Conservation (phyloP, 2,329 filamentous ascomycete genomes). For the Didymella exigua region DNA sequence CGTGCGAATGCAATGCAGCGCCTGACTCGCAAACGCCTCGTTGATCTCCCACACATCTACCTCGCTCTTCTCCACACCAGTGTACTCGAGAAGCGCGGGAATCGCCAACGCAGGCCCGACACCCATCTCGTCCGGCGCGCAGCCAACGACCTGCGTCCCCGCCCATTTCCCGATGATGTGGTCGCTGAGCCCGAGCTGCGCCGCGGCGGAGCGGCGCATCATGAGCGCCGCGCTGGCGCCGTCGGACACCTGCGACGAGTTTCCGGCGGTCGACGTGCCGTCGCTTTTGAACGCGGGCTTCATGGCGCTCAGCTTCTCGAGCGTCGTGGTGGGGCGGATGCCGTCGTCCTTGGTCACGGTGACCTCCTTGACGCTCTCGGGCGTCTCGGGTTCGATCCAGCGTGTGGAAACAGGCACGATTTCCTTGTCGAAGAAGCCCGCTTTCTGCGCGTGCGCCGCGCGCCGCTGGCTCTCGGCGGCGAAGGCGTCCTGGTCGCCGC, state of each 20-base stretch:
- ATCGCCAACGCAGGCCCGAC: conserved; percentile 86
- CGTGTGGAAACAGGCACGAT: conserved; percentile 79
- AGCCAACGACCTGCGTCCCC: conserved; percentile 75
- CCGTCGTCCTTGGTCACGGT: conserved; percentile 82
- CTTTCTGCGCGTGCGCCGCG: conserved; percentile 71
- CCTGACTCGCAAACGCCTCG: conserved; percentile 73
- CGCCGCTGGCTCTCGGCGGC: conserved; percentile 75
- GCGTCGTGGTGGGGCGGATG: conserved; percentile 69
- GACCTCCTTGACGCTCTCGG: conserved; percentile 59
- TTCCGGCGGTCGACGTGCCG: conserved; percentile 83
- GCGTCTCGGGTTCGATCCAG: conserved; percentile 66
- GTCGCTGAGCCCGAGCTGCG: conserved; percentile 69
- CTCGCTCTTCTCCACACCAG: conserved; percentile 70
- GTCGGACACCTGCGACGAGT: conserved; percentile 83
- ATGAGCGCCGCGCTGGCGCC: conserved; percentile 83
- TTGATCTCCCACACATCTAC: conserved; percentile 93
- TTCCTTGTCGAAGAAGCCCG: conserved; percentile 75
- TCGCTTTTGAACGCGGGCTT: conserved; percentile 83
- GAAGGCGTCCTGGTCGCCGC: conserved; percentile 82
- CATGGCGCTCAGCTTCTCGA: conserved; percentile 75
- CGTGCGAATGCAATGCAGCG: conserved; percentile 72
- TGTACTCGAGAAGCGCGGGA: conserved; percentile 74
- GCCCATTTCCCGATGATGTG: conserved; percentile 84
- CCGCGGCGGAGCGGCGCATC: conserved; percentile 82
- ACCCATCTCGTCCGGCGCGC: conserved; percentile 91